Base-by-base conservation (phyloP, 2,329 filamentous ascomycete species). In the Ascosphaera apis region DNA sequence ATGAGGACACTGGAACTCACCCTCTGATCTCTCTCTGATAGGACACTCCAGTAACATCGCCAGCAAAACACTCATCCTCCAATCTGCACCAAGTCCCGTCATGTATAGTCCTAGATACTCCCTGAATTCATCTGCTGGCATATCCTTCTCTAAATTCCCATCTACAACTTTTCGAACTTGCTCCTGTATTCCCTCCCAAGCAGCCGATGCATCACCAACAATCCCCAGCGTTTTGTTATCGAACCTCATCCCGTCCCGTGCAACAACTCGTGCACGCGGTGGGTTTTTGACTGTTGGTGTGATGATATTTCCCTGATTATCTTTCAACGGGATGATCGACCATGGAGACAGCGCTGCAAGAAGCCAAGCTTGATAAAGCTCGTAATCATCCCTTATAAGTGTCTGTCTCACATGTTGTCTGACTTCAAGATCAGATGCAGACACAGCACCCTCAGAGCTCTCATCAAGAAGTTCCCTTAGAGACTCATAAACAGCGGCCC, bases 331-430 rank as follows among this genome's bases (percentile, higher is more conserved):
- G 39, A 58, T 60, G 48, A 58, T 70, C 49, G 61, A 58, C 73
- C 81, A 93, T 0, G 84, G 84, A 11, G 70, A 65, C 16, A 91
- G 53, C 3, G 81, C 73, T 2, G 74, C 70, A 15, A 91, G 63
- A 13, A 78, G 60, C 83, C 84, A 93, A 4, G 76, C 68, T 32
- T 76, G 60, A 50, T 78, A 84, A n/a, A 55, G 50, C 13, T 76
- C 75, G 35, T 79, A 70, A 0, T 67, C 56, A 36, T 71, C 68
- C 11, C 63, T 64, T 7, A 83, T 54, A 1, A 91, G 62, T 2
- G 63, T 47, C 18, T 60, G 45, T 39, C 66, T 44, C 16, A 58
- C 38, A 17, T 40, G 7, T 28, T 38, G 9, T 8, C 32, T 37
- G n/a, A 34, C 12, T 27, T 38, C 9, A 13, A 36, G 32, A 13